A percentile compares a stretch with the other conserved stretches of the same genome.
Conservation (phyloP, 768 basidiomycete species). For the Tricholoma saponaceum region DNA sequence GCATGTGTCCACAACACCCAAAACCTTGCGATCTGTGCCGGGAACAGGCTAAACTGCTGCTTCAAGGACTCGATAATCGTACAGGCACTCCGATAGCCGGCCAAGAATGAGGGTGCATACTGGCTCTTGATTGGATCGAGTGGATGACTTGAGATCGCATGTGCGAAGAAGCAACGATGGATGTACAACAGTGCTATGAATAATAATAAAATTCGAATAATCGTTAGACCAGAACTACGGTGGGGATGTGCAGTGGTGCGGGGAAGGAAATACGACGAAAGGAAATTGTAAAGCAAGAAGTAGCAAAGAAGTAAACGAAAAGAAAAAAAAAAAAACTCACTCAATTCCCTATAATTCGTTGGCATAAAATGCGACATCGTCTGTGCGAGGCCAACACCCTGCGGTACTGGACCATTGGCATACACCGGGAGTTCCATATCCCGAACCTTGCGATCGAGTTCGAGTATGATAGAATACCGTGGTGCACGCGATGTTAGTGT, state of each 20-base stretch:
- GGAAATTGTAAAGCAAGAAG: neutral
- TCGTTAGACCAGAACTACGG: neutral
- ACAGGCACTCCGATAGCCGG: slow-evolving; percentile 64
- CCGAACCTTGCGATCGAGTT: slow-evolving; percentile 62
- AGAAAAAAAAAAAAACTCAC: slow-evolving; percentile 34
- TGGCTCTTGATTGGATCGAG: slow-evolving; percentile 64
- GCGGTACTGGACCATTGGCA: slow-evolving; percentile 45
- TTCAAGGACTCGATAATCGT: slow-evolving; percentile 48
- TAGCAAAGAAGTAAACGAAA: neutral
- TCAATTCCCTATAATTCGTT: slow-evolving; percentile 63
- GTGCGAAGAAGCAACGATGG: slow-evolving; percentile 74
- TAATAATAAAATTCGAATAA: neutral
- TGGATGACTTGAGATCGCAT: slow-evolving; percentile 62
- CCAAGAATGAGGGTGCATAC: slow-evolving; percentile 64
- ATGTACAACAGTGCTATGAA: slow-evolving; percentile 62
- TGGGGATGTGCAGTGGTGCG: neutral
- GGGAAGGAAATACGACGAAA: neutral
- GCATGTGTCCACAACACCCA: slow-evolving; percentile 75
- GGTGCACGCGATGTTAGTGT: slow-evolving; percentile 62
- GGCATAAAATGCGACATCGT: slow-evolving; percentile 79
- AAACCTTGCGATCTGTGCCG: slow-evolving; percentile 56
- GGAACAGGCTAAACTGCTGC: slow-evolving; percentile 46
- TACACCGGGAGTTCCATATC: slow-evolving; percentile 67
- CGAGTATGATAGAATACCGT: slow-evolving; percentile 56
- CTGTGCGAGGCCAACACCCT: slow-evolving; percentile 48